These are phyloP conservation scores for Trypanosoma platydactyli DNA, from an alignment of 208 protist species.

Conservation along the genomic window DNA sequence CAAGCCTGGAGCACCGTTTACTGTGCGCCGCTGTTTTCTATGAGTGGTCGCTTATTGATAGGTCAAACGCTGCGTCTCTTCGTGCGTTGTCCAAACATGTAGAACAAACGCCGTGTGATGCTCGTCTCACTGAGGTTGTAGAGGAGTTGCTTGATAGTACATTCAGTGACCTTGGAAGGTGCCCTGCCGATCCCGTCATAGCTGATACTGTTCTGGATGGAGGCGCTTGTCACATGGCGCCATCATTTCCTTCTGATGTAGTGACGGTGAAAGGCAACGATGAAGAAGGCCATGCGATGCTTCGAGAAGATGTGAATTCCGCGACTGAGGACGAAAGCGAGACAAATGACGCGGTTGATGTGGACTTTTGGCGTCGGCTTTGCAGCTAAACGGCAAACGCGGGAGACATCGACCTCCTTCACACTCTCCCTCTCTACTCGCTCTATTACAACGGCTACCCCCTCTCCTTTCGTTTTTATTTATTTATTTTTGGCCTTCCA, in stretches of 20 bases:
- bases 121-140: conserved; percentile 7
- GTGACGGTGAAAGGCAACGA: background rate
- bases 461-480: conserved; percentile 2
- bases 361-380: conserved; percentile 30
- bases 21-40: conserved; percentile 29
- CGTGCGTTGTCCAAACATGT: conserved; percentile 6
- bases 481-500: background rate
- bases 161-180: conserved; percentile 14
- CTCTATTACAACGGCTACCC: no score
- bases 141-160: conserved; percentile 1
- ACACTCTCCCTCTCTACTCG: conserved; percentile 9
- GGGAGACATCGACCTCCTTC: background rate
- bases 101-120: conserved; percentile 7
- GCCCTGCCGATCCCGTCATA: conserved; percentile 9
- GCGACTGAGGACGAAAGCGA: background rate
- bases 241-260: background rate
- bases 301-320: background rate
- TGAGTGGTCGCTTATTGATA: conserved; percentile 34
- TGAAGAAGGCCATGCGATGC: background rate
- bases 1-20: conserved; percentile 7
- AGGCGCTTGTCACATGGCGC: background rate
- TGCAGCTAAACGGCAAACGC: conserved; percentile 22
- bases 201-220: background rate
- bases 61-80: conserved; percentile 8
- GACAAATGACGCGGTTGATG: conserved; percentile 5